These are phyloP conservation scores for Reutealis trisperma DNA, from an alignment of 345 rosid genomes.

Conservation along the genomic window DNA sequence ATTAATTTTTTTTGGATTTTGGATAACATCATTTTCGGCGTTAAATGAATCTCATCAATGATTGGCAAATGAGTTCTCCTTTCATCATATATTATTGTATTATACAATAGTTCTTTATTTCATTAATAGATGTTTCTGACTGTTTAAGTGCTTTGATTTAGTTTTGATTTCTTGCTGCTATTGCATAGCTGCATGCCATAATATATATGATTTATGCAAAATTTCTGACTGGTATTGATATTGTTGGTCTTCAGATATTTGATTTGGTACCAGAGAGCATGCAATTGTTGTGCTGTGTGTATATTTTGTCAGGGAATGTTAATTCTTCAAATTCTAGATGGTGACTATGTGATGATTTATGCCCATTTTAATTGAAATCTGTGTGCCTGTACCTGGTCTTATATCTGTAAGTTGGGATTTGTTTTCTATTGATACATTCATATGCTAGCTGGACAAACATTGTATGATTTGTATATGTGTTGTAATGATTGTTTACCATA, in stretches of 20 bases:
- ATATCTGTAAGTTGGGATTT: background rate
- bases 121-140: constrained; percentile 9
- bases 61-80: constrained; percentile 23
- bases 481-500: background rate
- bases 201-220: no score
- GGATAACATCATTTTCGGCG: constrained; percentile 20
- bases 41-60: constrained; percentile 22
- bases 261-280: background rate
- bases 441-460: background rate
- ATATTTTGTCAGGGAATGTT: background rate
- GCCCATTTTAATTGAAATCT: background rate
- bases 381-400: background rate
- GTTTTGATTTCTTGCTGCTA: background rate
- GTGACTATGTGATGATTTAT: background rate
- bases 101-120: constrained; percentile 6
- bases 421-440: background rate
- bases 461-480: background rate
- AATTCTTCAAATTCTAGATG: background rate
- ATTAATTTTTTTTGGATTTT: constrained; percentile 26
- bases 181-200: background rate
- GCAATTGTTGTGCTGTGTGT: background rate
- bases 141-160: background rate
- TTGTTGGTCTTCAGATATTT: background rate
- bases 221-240: no score
- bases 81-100: constrained; percentile 14